Evolutionary conservation across 148 eudicot species (phyloP).

Genomic region (Vaccinium corymbosum): DNA sequence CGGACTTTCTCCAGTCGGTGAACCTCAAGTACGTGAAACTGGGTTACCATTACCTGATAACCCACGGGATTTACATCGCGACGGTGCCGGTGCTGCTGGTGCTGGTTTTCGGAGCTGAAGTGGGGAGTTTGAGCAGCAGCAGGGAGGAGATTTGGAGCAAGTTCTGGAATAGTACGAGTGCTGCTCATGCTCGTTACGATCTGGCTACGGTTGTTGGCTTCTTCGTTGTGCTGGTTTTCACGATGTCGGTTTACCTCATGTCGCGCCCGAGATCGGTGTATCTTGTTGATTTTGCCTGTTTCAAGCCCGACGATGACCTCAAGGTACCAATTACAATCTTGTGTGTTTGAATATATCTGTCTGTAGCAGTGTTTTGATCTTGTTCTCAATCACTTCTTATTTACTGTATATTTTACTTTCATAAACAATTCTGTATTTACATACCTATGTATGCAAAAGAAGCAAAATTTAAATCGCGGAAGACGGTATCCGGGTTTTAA

Average conservation of each 20-base stretch:
- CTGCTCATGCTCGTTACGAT: slow-evolving; percentile 38
- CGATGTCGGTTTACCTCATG: slow-evolving; percentile 63
- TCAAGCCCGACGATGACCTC: slow-evolving; percentile 66
- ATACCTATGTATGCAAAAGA: no score
- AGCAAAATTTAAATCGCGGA: no score
- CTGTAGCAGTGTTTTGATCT: no score
- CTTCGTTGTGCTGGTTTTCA: slow-evolving; percentile 62
- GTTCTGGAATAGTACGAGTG: slow-evolving; percentile 44
- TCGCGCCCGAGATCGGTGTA: slow-evolving; percentile 71
- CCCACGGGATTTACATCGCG: slow-evolving; percentile 71
- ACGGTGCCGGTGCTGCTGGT: slow-evolving; percentile 63
- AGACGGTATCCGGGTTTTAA: no score
- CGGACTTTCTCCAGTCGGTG: slow-evolving; percentile 80
- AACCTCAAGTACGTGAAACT: slow-evolving; percentile 87
- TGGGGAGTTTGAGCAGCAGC: slow-evolving; percentile 58
- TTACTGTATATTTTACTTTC: no score
- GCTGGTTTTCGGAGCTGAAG: slow-evolving; percentile 64
- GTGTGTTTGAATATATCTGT: no score
- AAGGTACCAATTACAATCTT: slow-evolving; percentile 41
- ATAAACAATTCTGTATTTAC: no score
- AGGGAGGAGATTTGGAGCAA: slow-evolving; percentile 65
- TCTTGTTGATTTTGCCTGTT: slow-evolving; percentile 88
- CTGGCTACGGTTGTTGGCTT: slow-evolving; percentile 70
- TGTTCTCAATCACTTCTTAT: no score
- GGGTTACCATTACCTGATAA: slow-evolving; percentile 83